Evolutionary conservation across 352 stramenopile genomes (phyloP).

Genomic region (Phytophthora crassamura): DNA sequence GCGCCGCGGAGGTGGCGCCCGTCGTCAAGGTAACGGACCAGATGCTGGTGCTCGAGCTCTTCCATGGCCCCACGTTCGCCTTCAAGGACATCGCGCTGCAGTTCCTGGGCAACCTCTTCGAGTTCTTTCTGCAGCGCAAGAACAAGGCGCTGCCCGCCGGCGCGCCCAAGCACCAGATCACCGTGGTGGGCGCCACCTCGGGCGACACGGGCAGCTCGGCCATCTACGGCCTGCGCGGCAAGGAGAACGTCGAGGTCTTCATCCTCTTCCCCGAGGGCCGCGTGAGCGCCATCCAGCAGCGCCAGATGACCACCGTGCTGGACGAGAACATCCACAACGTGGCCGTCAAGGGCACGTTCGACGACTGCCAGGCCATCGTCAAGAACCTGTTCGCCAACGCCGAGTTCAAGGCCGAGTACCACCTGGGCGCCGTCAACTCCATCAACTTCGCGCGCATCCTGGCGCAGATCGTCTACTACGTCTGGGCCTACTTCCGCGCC

Average conservation of each 20-base stretch:
- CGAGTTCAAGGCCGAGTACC: conserved; percentile 92
- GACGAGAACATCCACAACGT: conserved; percentile 99
- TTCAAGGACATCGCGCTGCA: conserved; percentile 99
- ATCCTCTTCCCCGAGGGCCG: conserved; percentile 97
- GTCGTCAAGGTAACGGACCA: conserved; percentile 92
- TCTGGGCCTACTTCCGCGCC: conserved; percentile 96
- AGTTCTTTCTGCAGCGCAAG: conserved; percentile 97
- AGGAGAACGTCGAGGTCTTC: conserved; percentile 98
- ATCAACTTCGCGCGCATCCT: conserved; percentile 99
- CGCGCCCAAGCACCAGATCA: conserved; percentile 87
- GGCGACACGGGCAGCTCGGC: conserved; percentile 98
- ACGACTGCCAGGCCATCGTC: conserved; percentile 99
- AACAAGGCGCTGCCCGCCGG: conserved; percentile 67
- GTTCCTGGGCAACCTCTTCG: conserved; percentile 99
- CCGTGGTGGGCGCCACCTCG: conserved; percentile 97
- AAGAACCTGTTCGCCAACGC: conserved; percentile 97
- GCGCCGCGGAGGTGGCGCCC: conserved; percentile 93
- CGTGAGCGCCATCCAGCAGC: conserved; percentile 97
- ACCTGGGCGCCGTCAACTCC: conserved; percentile 98
- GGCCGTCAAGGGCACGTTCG: conserved; percentile 95
- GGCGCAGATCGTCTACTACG: conserved; percentile 99
- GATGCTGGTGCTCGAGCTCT: conserved; percentile 96
- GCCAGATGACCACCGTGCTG: conserved; percentile 99
- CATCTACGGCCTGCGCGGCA: conserved; percentile 98
- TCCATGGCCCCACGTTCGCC: conserved; percentile 99